Evolutionary conservation across 2,329 filamentous ascomycete species (phyloP).

Genomic region (Arthroderma uncinatum): DNA sequence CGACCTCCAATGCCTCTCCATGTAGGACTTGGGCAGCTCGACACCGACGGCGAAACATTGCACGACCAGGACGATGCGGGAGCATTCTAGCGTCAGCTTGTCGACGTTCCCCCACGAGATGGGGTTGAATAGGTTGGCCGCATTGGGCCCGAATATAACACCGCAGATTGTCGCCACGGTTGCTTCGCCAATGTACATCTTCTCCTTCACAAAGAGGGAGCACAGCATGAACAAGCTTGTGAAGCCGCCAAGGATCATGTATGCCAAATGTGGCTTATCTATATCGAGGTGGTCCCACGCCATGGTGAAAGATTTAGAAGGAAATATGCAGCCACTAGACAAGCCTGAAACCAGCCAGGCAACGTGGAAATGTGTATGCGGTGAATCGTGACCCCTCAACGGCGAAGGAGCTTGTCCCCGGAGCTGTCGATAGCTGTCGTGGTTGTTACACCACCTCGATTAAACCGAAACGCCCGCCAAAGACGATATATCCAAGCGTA

Average conservation of each 20-base stretch:
- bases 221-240: slow-evolving; percentile 97
- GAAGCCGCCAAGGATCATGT: slow-evolving; percentile 95
- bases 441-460: neutral
- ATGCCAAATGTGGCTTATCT: slow-evolving; percentile 93
- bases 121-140: slow-evolving; percentile 52
- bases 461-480: neutral
- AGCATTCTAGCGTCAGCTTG: slow-evolving; percentile 57
- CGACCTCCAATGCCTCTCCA: slow-evolving; percentile 95
- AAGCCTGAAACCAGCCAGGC: slow-evolving; percentile 2
- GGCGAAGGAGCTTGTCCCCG: too few relatives aligned
- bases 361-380: neutral
- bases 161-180: slow-evolving; percentile 70
- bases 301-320: slow-evolving; percentile 26
- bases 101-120: slow-evolving; percentile 54
- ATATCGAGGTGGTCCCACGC: slow-evolving; percentile 48
- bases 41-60: slow-evolving; percentile 65
- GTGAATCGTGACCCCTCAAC: too few relatives aligned
- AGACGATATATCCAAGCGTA: neutral
- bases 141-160: slow-evolving; percentile 59
- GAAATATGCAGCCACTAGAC: neutral
- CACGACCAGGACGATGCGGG: slow-evolving; percentile 59
- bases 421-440: neutral
- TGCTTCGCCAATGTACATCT: slow-evolving; percentile 95
- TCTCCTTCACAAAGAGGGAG: slow-evolving; percentile 96
- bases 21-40: slow-evolving; percentile 64